Evolutionary conservation across 805 yeast genomes (phyloP).

Genomic region (Yamadazyma ubonensis): DNA sequence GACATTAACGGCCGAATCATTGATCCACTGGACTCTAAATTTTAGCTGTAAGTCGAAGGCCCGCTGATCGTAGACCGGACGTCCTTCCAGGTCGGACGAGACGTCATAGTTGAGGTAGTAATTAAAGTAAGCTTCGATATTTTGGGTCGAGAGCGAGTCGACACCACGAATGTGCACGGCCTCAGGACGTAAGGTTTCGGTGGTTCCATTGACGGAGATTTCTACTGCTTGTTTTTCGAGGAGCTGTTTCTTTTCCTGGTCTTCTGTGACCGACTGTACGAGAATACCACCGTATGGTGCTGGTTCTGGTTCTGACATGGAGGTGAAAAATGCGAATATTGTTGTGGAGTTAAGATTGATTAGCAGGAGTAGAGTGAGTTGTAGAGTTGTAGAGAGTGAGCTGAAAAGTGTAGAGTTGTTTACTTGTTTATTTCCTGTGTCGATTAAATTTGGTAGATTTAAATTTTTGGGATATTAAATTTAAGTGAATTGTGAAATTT

Average conservation of each 20-base stretch:
- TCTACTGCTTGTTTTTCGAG: slow-evolving; percentile 34
- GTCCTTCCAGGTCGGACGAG: slow-evolving; percentile 15
- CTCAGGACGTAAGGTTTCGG: slow-evolving; percentile 42
- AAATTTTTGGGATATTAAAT: no score
- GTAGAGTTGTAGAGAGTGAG: no score
- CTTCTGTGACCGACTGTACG: slow-evolving; percentile 40
- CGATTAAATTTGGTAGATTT: no score
- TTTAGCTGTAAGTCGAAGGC: slow-evolving; percentile 30
- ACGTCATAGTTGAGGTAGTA: slow-evolving; percentile 37
- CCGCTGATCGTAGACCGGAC: slow-evolving; percentile 19
- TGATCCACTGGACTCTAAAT: slow-evolving; percentile 62
- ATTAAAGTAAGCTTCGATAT: slow-evolving; percentile 56
- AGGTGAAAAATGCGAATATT: slow-evolving; percentile 4
- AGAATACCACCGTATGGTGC: slow-evolving; percentile 44
- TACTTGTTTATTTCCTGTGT: no score
- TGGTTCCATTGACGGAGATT: slow-evolving; percentile 29
- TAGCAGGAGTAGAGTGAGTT: not conserved
- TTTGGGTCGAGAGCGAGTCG: slow-evolving; percentile 59
- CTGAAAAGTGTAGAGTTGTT: no score
- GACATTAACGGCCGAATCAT: slow-evolving; percentile 59
- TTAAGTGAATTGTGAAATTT: no score
- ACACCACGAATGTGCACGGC: slow-evolving; percentile 59
- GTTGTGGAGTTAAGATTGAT: no score
- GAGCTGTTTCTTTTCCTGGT: slow-evolving; percentile 29
- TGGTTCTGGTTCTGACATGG: slow-evolving; percentile 17